phyloP scores from a whole-genome alignment of 2,329 filamentous ascomycete genomes.

The Botrytis sinoallii region DNA sequence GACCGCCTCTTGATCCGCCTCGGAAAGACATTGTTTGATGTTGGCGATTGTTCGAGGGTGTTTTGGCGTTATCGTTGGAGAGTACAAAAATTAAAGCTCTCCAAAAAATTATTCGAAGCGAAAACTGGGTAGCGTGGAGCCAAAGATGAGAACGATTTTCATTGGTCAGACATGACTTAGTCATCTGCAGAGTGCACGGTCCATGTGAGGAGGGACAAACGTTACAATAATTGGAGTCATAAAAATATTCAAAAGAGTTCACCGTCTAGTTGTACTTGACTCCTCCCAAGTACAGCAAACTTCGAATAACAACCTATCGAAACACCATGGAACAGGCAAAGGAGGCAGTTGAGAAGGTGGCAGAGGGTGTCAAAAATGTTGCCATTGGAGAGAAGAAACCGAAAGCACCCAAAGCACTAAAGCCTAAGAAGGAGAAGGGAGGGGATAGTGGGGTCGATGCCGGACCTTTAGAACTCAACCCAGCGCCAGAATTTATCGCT shows the following conservation, averaged over 20 bases:
- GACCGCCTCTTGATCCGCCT: slow-evolving; percentile 56
- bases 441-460: slow-evolving; percentile 44
- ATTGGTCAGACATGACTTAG: neutral
- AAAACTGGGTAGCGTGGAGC: slow-evolving; percentile 19
- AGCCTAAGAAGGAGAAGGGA: slow-evolving; percentile 50
- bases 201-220: neutral
- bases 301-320: neutral
- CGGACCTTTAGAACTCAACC: slow-evolving; percentile 48
- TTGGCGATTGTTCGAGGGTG: slow-evolving; percentile 23
- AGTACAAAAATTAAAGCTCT: slow-evolving; percentile 24
- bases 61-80: slow-evolving; percentile 41
- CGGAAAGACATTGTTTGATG: slow-evolving; percentile 41
- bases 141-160: slow-evolving; percentile 1
- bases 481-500: slow-evolving; percentile 72
- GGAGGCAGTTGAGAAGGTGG: slow-evolving; percentile 47
- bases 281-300: slow-evolving; percentile 5
- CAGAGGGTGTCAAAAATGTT: slow-evolving; percentile 59
- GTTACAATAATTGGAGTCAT: slow-evolving; percentile 13
- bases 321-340: slow-evolving; percentile 48
- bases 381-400: slow-evolving; percentile 46
- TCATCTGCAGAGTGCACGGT: slow-evolving; percentile 7
- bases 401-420: slow-evolving; percentile 40
- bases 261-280: slow-evolving; percentile 6
- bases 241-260: slow-evolving; percentile 15
- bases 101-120: slow-evolving; percentile 23